Percentiles rank a stretch among this genome's conserved stretches.
These are phyloP conservation scores for Phytophthora sp. DNA, from an alignment of 352 stramenopile species.

Conservation along the genomic window DNA sequence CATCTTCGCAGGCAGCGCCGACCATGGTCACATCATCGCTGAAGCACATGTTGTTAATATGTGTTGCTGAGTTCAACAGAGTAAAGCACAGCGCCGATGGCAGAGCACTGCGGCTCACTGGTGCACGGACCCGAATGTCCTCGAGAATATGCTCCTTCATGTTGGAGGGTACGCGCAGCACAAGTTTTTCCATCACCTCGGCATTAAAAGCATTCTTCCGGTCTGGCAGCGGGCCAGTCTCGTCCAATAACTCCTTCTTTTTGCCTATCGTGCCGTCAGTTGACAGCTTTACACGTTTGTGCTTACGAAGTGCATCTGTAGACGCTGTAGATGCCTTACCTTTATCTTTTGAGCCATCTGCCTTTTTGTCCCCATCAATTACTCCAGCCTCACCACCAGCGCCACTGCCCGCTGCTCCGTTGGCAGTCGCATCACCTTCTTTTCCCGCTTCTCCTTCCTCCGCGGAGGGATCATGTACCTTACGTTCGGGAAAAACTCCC, in stretches of 20 bases:
- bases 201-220: slow-evolving; percentile 72
- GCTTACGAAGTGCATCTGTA: slow-evolving; percentile 59
- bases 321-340: slow-evolving; percentile 24
- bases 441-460: slow-evolving; percentile 37
- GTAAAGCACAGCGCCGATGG: slow-evolving; percentile 83
- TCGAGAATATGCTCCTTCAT: slow-evolving; percentile 77
- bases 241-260: slow-evolving; percentile 64
- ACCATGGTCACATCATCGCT: slow-evolving; percentile 82
- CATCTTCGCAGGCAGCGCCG: slow-evolving; percentile 72
- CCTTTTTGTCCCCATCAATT: slow-evolving; percentile 59
- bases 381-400: slow-evolving; percentile 13
- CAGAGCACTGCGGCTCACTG: slow-evolving; percentile 56
- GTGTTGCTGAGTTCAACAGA: slow-evolving; percentile 74
- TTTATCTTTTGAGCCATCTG: slow-evolving; percentile 57
- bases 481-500: slow-evolving; percentile 70
- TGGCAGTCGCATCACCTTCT: slow-evolving; percentile 28
- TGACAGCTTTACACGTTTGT: slow-evolving; percentile 60
- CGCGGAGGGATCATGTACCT: slow-evolving; percentile 44
- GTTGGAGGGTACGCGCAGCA: slow-evolving; percentile 66
- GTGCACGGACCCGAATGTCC: slow-evolving; percentile 59
- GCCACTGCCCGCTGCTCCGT: slow-evolving; percentile 32
- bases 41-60: slow-evolving; percentile 87
- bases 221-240: slow-evolving; percentile 69
- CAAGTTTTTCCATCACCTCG: slow-evolving; percentile 81
- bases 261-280: slow-evolving; percentile 36